Evolutionary conservation across 2,329 filamentous ascomycete genomes (phyloP).

Genomic region (Talaromyces verruculosus): DNA sequence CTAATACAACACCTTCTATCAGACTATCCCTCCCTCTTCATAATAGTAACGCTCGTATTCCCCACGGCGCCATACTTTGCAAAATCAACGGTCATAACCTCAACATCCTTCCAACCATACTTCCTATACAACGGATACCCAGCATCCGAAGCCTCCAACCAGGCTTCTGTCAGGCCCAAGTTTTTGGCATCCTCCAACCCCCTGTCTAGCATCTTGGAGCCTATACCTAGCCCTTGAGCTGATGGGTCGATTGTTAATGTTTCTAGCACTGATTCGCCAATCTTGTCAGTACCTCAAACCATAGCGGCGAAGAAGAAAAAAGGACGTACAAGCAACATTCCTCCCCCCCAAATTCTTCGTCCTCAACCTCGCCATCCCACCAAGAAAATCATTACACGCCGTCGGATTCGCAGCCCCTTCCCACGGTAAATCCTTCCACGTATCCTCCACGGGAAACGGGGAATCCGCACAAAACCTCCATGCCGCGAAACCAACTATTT

Average conservation of each 20-base stretch:
- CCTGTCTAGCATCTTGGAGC: constrained; percentile 13
- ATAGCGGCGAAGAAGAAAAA: too few species aligned
- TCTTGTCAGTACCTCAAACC: background rate
- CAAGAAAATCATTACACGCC: constrained; percentile 21
- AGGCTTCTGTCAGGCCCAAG: constrained; percentile 9
- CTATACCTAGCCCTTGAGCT: constrained; percentile 15
- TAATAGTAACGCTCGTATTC: background rate
- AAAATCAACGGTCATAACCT: constrained; percentile 6
- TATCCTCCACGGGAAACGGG: constrained; percentile 4
- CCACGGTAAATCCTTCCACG: constrained; percentile 19
- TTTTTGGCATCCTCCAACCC: constrained; percentile 13
- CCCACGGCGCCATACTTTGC: constrained; percentile 15
- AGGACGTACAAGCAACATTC: constrained; percentile 18
- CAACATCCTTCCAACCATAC: constrained; percentile 18
- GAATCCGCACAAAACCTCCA: constrained; percentile 20
- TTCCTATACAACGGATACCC: constrained; percentile 17
- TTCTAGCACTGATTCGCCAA: constrained; percentile 2
- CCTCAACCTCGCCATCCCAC: constrained; percentile 1
- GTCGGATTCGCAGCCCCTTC: constrained; percentile 9
- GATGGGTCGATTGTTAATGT: constrained; percentile 12
- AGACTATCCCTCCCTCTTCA: constrained; percentile 2
- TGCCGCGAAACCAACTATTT: constrained; percentile 11
- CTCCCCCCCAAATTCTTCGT: constrained; percentile 18
- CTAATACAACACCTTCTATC: background rate
- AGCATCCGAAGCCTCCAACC: constrained; percentile 15